phyloP scores from a whole-genome alignment of 2,329 filamentous ascomycete genomes.

The Pseudocercospora fuligena region DNA sequence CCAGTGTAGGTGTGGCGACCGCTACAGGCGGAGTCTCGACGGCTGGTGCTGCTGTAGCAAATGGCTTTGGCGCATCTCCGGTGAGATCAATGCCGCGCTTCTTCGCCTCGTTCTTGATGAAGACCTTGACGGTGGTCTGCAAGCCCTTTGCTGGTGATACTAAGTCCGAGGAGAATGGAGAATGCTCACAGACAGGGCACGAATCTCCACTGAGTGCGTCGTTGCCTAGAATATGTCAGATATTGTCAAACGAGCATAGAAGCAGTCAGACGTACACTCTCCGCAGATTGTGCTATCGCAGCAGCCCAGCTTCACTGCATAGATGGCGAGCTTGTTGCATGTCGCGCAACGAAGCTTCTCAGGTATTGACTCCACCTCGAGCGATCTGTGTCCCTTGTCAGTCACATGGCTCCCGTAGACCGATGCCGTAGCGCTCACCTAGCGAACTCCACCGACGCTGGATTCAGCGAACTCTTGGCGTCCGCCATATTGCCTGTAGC shows the following conservation, averaged over 20 bases:
- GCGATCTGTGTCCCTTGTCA: constrained; percentile 60
- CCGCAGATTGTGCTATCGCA: constrained; percentile 96
- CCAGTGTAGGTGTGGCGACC: neutral
- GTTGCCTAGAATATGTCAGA: constrained; percentile 63
- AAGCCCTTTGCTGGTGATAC: constrained; percentile 89
- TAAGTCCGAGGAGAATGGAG: constrained; percentile 80
- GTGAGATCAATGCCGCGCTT: constrained; percentile 38
- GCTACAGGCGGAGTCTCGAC: constrained; percentile 20
- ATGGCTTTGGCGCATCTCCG: constrained; percentile 23
- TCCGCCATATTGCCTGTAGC: constrained; percentile 16
- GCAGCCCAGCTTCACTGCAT: constrained; percentile 89
- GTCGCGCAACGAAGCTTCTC: constrained; percentile 93
- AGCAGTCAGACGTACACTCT: constrained; percentile 65
- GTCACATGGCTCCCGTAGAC: neutral
- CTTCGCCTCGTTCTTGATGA: constrained; percentile 88
- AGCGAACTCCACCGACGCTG: constrained; percentile 25
- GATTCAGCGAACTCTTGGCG: constrained; percentile 16
- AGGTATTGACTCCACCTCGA: constrained; percentile 84
- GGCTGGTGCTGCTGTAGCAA: constrained; percentile 26
- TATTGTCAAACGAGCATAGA: constrained; percentile 13
- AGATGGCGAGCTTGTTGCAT: constrained; percentile 87
- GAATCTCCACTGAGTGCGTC: constrained; percentile 58
- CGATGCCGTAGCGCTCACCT: constrained; percentile 12
- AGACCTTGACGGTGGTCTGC: constrained; percentile 90
- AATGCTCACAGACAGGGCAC: constrained; percentile 93